These are phyloP conservation scores for Hanseniaspora singularis DNA, from an alignment of 805 yeast species.

Conservation along the genomic window DNA sequence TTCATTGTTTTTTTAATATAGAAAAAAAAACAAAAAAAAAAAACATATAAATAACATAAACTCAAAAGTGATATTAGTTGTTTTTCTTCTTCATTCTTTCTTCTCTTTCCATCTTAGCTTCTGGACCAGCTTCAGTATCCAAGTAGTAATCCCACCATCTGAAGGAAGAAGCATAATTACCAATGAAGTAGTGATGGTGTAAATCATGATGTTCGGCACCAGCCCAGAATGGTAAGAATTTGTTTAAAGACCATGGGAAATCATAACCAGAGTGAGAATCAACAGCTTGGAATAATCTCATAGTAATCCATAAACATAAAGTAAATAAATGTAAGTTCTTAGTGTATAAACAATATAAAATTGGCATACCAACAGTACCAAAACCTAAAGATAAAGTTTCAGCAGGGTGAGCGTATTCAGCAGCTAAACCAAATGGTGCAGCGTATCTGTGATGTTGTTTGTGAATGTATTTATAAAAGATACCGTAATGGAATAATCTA, in stretches of 20 bases:
- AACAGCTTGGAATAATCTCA: conserved; percentile 89
- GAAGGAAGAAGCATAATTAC: conserved; percentile 88
- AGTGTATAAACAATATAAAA: conserved; percentile 65
- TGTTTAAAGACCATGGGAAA: conserved; percentile 92
- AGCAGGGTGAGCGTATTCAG: conserved; percentile 94
- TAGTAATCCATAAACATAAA: conserved; percentile 74
- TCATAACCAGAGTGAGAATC: conserved; percentile 98
- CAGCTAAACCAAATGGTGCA: conserved; percentile 94
- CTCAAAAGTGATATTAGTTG: too few relatives aligned
- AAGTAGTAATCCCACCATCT: conserved; percentile 89
- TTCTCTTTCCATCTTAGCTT: conserved; percentile 67
- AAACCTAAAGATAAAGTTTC: conserved; percentile 85
- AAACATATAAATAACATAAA: background rate
- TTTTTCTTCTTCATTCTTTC: conserved; percentile 45
- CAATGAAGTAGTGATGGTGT: conserved; percentile 92
- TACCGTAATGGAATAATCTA: conserved; percentile 76
- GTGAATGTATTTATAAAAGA: conserved; percentile 84
- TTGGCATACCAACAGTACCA: conserved; percentile 94
- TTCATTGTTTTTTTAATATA: too few relatives aligned
- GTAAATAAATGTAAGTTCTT: conserved; percentile 77
- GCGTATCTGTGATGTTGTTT: conserved; percentile 97
- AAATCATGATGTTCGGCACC: conserved; percentile 98
- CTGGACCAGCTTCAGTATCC: conserved; percentile 82
- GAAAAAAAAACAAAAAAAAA: background rate
- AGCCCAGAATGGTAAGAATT: conserved; percentile 91